Evolutionary conservation across 106 monocot species (phyloP), one percentile per base, ranked within the genome.

Genomic region (Cymbidium sinense): DNA sequence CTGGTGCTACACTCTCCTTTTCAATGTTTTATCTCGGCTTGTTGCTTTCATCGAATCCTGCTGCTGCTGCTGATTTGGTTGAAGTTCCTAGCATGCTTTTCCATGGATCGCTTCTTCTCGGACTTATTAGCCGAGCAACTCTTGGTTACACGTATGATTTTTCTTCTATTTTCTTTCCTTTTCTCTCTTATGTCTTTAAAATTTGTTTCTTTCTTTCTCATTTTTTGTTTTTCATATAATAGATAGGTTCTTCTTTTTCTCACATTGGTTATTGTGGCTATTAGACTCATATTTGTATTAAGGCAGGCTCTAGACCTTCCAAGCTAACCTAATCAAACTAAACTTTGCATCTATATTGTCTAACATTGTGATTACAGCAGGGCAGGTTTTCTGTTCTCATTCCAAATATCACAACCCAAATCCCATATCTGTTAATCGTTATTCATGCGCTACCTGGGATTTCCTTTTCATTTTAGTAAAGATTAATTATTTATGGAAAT

Each of bases 91-190:
- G 96, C 75, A 81, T 86, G 77, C 79, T 98, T 43, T 98, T 98
- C 80, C 94, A 94, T 73, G 96, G 96, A 64, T 98, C n/a, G n/a
- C 81, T 98, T 78, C 88, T 98, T 76, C 96, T 98, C 81, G 96
- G 96, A 70, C 96, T 98, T 64, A 90, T 98, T 77, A 91, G 89
- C n/a, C n/a, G n/a, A n/a, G 91, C 89, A 44, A 76, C 84, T 37
- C 94, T 98, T 88, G 96, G 96, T 43, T 92, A 90, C 82, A 88
- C 89, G 96, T 98, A 92, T 74, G 87, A 75, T 50, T 70, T 72
- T 37, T 73, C 18, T 51, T 64, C 62, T 28, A 35, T 12, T 6
- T 75, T 83, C 44, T 75, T 79, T 27, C 21, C 36, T 37, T 64
- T 28, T 69, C 28, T 15, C 67, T 69, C 17, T 69, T 69, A 12